Evolutionary conservation across 768 basidiomycete genomes (phyloP), one percentile per base, ranked within the genome.

Genomic region (Naganishia vaughanmartiniae): DNA sequence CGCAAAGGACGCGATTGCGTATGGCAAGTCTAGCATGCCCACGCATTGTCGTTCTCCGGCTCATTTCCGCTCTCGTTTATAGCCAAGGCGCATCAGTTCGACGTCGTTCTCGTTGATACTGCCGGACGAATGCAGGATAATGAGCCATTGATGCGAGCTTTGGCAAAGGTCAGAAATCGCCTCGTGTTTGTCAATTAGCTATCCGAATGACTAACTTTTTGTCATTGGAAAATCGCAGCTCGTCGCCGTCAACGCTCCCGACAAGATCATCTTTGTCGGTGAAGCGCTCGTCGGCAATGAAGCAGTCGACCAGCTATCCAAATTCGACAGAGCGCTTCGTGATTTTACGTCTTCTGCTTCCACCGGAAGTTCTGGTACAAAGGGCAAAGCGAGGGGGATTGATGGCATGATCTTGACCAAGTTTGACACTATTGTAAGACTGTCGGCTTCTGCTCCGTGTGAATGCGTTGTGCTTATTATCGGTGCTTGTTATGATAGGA

Each of bases 101-200:
- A 99, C 76, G 93, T 98, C 28, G 95, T 99, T 7, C 84, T 99
- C 54, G 92, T 99, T 76, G 96, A 99, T 80, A 98, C 96, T 0
- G 96, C 96, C 24, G 96, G 96, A 1, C 87, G 95, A 66, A 98
- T 98, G 96, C 96, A 99, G 81, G 96, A 98, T 81, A 99, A 98
- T 80, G 96, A 98, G 89, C 96, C 96, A 0, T 83, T 99, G 73
- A 99, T 99, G 96, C 87, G 93, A 21, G 95, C 96, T 2, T 85
- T 99, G n/a, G 93, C 96, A 39, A 98, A 99, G 39, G 60, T 63
- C 24, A 26, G 60, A 1, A 85, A 90, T 89, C 66, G 58, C 80
- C 21, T 26, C n/a, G 4, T 78, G 28, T 57, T 67, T 56, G 30
- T n/a, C n/a, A n/a, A 33, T 67, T 48, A 17, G n/a, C 31, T 7